A percentile compares a stretch with the other conserved stretches of the same genome.
phyloP scores from a whole-genome alignment of 306 rosid genomes.

The Quercus wislizeni region DNA sequence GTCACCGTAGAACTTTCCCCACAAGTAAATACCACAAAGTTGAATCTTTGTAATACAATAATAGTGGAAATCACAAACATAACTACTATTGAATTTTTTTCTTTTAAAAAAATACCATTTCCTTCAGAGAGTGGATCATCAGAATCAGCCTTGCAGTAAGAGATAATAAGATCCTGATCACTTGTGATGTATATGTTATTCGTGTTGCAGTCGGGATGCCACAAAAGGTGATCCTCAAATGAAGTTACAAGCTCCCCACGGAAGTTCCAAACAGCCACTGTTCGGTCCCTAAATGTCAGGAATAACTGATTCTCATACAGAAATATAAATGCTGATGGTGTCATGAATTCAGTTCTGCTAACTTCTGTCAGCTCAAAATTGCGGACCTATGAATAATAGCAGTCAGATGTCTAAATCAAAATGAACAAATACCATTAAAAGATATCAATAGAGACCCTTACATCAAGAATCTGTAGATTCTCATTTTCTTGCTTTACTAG shows the following conservation, averaged over 20 bases:
- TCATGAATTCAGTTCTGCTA: conserved; percentile 87
- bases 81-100: too few relatives aligned
- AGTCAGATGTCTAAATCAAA: conserved; percentile 29
- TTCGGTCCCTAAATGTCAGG: conserved; percentile 86
- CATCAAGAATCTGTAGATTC: conserved; percentile 96
- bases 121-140: conserved; percentile 92
- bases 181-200: conserved; percentile 96
- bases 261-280: conserved; percentile 99
- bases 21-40: not conserved
- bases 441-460: conserved; percentile 37
- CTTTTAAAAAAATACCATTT: conserved; percentile 53
- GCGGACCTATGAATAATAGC: conserved; percentile 63
- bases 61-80: not conserved
- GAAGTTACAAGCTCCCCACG: conserved; percentile 99
- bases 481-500: conserved; percentile 99
- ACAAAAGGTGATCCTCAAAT: conserved; percentile 96
- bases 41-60: not conserved
- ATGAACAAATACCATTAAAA: conserved; percentile 9
- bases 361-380: conserved; percentile 89
- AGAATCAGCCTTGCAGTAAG: conserved; percentile 99
- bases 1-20: not conserved
- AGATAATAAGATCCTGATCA: conserved; percentile 98
- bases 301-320: conserved; percentile 93
- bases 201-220: conserved; percentile 99
- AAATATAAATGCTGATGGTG: conserved; percentile 97